Conservation (phyloP, 2,329 filamentous ascomycete genomes). For the Alternaria atra region DNA sequence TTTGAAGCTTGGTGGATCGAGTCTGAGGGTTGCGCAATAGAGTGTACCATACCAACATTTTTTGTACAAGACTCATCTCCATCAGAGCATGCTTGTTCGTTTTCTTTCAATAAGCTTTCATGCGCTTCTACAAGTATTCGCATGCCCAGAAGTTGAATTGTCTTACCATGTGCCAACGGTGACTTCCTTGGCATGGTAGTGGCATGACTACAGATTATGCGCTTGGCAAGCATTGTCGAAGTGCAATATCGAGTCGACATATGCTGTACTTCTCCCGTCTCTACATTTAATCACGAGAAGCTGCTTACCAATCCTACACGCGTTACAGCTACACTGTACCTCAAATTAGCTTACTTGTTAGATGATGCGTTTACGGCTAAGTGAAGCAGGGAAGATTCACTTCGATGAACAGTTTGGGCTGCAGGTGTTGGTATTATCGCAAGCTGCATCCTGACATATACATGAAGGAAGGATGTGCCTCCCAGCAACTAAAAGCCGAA, state of each 20-base stretch:
- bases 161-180: not conserved
- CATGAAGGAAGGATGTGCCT: not conserved
- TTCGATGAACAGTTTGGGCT: too few species aligned
- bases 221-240: not conserved
- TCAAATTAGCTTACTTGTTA: too few species aligned
- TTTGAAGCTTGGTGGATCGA: conserved; percentile 21
- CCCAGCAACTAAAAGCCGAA: not conserved
- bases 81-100: conserved; percentile 1
- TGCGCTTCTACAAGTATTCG: not conserved
- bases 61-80: conserved; percentile 21
- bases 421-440: too few species aligned
- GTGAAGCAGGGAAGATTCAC: too few species aligned
- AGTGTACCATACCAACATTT: conserved; percentile 51
- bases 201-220: not conserved
- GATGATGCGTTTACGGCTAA: too few species aligned
- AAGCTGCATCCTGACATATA: not conserved
- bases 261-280: not conserved
- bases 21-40: conserved; percentile 48
- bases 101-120: not conserved
- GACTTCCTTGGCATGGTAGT: not conserved
- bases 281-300: too few species aligned
- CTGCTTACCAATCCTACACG: too few species aligned
- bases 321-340: too few species aligned
- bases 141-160: not conserved
- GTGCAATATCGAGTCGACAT: not conserved